These are phyloP conservation scores for Amanita muscaria DNA, from an alignment of 768 basidiomycete species.

Conservation along the genomic window DNA sequence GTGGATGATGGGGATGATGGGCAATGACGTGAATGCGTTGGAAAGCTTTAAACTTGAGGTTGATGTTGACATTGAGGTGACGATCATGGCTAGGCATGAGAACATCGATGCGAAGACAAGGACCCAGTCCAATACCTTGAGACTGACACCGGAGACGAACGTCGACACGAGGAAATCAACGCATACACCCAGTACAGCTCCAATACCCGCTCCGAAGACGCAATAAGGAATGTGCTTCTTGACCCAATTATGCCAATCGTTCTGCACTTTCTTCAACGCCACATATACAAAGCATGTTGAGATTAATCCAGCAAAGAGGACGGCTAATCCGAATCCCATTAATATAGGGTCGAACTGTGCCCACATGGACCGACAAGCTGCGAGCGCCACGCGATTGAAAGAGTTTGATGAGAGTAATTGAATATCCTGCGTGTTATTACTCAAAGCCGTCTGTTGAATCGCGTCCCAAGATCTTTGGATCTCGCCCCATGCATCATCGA, in stretches of 20 bases:
- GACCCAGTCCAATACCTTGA: conserved; percentile 41
- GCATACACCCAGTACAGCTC: conserved; percentile 28
- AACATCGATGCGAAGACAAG: conserved; percentile 40
- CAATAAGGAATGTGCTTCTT: conserved; percentile 21
- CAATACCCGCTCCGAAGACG: conserved; percentile 27
- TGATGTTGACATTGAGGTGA: conserved; percentile 33
- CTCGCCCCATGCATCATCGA: conserved; percentile 53
- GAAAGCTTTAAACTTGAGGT: no score
- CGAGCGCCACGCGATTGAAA: conserved; percentile 55
- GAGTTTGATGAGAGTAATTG: conserved; percentile 32
- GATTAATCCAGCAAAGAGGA: conserved; percentile 49
- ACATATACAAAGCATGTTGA: conserved; percentile 49
- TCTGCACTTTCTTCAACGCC: conserved; percentile 30
- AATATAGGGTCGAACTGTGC: conserved; percentile 82
- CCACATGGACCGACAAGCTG: conserved; percentile 80
- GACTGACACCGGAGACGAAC: conserved; percentile 38
- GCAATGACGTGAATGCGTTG: conserved; percentile 22
- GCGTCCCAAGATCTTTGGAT: conserved; percentile 41
- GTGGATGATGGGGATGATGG: conserved; percentile 58
- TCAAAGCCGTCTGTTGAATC: conserved; percentile 15
- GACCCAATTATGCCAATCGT: conserved; percentile 38
- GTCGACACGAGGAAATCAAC: conserved; percentile 22
- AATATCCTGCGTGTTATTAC: conserved; percentile 27
- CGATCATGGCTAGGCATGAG: conserved; percentile 37
- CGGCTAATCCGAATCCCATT: conserved; percentile 63